Percentiles rank a stretch among this genome's conserved stretches.
These are phyloP conservation scores for Colletotrichum viniferum DNA, from an alignment of 2,329 filamentous ascomycete species.

Conservation along the genomic window DNA sequence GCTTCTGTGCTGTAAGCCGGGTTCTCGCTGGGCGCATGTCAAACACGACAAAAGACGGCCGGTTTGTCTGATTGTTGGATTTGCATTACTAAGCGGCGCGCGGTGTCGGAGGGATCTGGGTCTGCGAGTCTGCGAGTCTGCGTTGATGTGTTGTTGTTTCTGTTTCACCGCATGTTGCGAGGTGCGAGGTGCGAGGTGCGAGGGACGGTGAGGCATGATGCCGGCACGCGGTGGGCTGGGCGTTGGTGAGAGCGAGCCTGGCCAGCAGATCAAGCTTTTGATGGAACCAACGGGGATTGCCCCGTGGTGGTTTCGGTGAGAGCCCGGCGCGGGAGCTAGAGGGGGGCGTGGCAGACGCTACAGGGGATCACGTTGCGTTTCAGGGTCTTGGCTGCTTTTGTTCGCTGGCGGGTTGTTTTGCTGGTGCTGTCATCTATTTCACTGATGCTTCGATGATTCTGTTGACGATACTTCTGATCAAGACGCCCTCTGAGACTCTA, in stretches of 20 bases:
- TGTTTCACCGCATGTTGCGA: conserved; percentile 16
- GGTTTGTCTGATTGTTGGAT: not conserved
- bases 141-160: not conserved
- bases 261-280: not conserved
- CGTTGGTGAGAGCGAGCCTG: not conserved
- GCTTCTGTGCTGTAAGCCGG: not conserved
- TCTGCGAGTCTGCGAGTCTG: not conserved
- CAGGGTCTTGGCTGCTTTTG: not conserved
- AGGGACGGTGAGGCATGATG: not conserved
- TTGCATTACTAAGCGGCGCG: not conserved
- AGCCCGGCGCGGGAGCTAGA: not conserved
- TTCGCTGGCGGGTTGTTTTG: not conserved
- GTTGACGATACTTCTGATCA: not conserved
- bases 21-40: not conserved
- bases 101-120: not conserved
- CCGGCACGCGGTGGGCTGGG: not conserved
- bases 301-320: not conserved
- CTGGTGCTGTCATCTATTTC: not conserved
- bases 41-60: not conserved
- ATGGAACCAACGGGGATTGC: not conserved
- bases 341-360: not conserved
- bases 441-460: not conserved
- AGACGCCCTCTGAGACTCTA: not conserved
- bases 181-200: not conserved
- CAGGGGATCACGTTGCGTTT: not conserved